phyloP scores from a whole-genome alignment of 2,329 filamentous ascomycete genomes.

The Aspergillus proliferans region DNA sequence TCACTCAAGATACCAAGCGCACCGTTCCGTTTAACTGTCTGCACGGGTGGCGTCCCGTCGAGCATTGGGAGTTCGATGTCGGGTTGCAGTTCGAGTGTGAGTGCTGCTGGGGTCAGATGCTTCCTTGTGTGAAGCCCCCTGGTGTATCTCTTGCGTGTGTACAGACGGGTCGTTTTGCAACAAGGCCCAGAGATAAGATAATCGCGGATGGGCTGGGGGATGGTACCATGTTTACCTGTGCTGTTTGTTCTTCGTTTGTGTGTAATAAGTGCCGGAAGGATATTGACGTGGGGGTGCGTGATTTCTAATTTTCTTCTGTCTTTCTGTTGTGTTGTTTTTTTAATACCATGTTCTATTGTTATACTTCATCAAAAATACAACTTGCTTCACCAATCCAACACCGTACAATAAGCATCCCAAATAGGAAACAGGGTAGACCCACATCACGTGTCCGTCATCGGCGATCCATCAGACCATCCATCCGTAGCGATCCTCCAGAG shows the following conservation, averaged over 20 bases:
- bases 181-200: background rate
- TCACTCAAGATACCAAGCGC: background rate
- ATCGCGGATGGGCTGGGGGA: background rate
- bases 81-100: constrained; percentile 6
- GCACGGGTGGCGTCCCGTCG: constrained; percentile 3
- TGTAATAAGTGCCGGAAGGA: background rate
- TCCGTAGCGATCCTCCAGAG: background rate
- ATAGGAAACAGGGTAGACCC: background rate
- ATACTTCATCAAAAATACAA: background rate
- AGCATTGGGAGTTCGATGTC: background rate
- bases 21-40: background rate
- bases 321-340: background rate
- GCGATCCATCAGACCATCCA: background rate
- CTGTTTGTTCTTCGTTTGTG: background rate
- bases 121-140: background rate
- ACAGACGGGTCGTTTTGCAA: background rate
- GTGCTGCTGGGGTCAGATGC: constrained; percentile 7
- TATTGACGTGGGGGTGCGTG: too few species aligned
- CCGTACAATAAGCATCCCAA: background rate
- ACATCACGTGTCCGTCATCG: background rate
- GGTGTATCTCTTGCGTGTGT: too few species aligned
- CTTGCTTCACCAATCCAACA: background rate
- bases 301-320: too few species aligned
- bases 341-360: background rate
- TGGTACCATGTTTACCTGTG: background rate